phyloP scores from a whole-genome alignment of 257 asterid species.

The Thymus mandschuricus region DNA sequence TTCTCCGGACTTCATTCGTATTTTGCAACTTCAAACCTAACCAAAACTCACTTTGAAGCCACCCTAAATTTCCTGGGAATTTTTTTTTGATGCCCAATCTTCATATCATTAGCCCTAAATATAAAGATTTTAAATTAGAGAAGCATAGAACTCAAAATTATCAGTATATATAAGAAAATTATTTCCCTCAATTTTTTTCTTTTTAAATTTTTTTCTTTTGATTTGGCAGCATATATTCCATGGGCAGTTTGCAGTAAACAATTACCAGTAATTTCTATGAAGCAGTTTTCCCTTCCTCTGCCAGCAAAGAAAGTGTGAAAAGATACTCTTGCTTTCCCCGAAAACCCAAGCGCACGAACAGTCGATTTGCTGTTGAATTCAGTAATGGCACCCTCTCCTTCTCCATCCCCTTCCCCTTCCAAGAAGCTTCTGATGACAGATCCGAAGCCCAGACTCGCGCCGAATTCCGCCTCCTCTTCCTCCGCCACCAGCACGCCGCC shows the following conservation, averaged over 20 bases:
- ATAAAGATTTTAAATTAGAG: background rate
- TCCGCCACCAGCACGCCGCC: constrained; percentile 36
- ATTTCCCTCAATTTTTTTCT: background rate
- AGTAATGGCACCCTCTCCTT: constrained; percentile 39
- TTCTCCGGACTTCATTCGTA: background rate
- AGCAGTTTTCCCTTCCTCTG: background rate
- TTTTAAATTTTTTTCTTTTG: background rate
- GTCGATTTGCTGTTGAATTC: constrained; percentile 6
- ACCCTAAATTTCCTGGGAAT: no score
- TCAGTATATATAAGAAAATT: no score
- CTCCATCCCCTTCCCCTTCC: constrained; percentile 39
- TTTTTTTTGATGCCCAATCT: no score
- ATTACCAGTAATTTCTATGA: background rate
- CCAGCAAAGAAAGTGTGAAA: background rate
- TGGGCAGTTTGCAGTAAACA: background rate
- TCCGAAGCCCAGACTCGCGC: constrained; percentile 36
- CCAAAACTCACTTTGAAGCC: no score
- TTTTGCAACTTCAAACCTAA: no score
- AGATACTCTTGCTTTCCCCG: background rate
- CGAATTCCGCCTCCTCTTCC: constrained; percentile 46
- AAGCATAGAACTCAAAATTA: background rate
- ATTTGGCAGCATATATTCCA: background rate
- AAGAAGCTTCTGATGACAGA: constrained; percentile 42
- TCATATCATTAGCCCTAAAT: background rate
- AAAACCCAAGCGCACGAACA: background rate